phyloP scores from a whole-genome alignment of 805 yeast species.

The Hermanozyma aechmeae region DNA sequence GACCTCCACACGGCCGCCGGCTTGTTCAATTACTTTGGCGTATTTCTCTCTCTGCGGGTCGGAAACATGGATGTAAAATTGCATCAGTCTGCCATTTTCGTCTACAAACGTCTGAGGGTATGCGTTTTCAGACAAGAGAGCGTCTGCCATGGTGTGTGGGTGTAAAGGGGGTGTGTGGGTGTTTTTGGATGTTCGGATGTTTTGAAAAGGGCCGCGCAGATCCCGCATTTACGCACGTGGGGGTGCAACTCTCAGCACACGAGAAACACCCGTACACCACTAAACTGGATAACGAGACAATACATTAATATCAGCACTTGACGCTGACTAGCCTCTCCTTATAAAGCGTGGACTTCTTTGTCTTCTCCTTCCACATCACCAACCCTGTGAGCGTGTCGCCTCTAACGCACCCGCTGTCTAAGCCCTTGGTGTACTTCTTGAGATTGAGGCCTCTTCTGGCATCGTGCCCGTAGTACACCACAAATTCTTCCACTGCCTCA shows the following conservation, averaged over 20 bases:
- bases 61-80: conserved; percentile 4
- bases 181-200: conserved; percentile 3
- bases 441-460: conserved; percentile 67
- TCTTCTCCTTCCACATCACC: conserved; percentile 27
- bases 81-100: conserved; percentile 4
- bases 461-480: conserved; percentile 83
- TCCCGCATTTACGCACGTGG: no score
- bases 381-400: conserved; percentile 65
- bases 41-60: conserved; percentile 4
- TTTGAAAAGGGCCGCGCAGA: conserved; percentile 1
- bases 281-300: no score
- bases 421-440: conserved; percentile 61
- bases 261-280: no score
- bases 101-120: conserved; percentile 4
- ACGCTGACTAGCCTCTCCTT: background rate
- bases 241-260: no score
- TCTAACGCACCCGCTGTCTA: conserved; percentile 75
- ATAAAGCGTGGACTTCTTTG: background rate
- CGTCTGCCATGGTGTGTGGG: conserved; percentile 1
- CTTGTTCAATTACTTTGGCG: conserved; percentile 1
- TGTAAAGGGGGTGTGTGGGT: conserved; percentile 1
- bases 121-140: background rate
- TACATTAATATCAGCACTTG: no score
- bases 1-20: conserved; percentile 5
- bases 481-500: conserved; percentile 19